Percentiles rank a stretch among this genome's conserved stretches.
Evolutionary conservation across 768 basidiomycete species (phyloP).

Genomic region (Leccinum broughii): DNA sequence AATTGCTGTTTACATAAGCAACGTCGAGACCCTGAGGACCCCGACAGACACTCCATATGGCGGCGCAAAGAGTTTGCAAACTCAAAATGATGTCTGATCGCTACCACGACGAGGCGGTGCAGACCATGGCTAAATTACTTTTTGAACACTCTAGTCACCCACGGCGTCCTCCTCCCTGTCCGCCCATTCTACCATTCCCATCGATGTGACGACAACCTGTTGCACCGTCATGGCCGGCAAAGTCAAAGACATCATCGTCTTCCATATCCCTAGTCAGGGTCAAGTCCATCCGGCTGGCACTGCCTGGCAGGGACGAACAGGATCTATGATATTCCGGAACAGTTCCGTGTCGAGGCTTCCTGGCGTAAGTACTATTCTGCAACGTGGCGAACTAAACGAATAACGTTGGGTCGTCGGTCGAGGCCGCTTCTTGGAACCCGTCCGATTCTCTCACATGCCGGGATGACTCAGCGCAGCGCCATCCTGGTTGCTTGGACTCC

Average conservation of each 20-base stretch:
- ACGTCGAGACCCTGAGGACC: not conserved
- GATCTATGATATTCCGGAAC: slow-evolving; percentile 12
- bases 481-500: not conserved
- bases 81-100: not conserved
- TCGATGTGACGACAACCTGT: not conserved
- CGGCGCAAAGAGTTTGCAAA: not conserved
- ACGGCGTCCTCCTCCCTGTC: not conserved
- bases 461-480: slow-evolving; percentile 4
- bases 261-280: slow-evolving; percentile 21
- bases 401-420: not conserved
- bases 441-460: not conserved
- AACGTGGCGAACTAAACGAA: slow-evolving; percentile 3
- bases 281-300: slow-evolving; percentile 28
- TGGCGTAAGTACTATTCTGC: slow-evolving; percentile 10
- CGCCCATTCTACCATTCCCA: not conserved
- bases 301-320: slow-evolving; percentile 6
- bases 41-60: not conserved
- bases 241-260: slow-evolving; percentile 23
- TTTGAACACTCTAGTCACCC: not conserved
- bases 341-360: slow-evolving; percentile 9
- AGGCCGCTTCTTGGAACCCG: not conserved
- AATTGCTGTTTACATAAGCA: not conserved
- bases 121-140: not conserved
- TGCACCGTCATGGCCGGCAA: not conserved
- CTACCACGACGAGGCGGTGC: not conserved